Evolutionary conservation across 208 protist species (phyloP).

Genomic region (Trypanosomatidae sp.): DNA sequence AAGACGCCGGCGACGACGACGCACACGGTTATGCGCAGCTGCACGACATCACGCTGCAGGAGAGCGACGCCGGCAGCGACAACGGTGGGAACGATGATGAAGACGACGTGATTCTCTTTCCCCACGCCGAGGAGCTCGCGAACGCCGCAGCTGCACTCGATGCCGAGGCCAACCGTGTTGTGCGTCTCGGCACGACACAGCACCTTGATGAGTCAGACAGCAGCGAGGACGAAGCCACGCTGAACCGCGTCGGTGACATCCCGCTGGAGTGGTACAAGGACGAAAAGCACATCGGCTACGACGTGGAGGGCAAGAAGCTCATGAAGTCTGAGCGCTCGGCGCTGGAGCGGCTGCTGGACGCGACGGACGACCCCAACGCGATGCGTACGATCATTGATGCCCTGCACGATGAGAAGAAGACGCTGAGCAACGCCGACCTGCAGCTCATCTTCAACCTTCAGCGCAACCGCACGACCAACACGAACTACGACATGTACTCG

Average conservation of each 20-base stretch:
- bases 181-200: constrained; percentile 77
- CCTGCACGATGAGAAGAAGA: constrained; percentile 90
- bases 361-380: constrained; percentile 90
- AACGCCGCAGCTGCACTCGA: no score
- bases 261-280: constrained; percentile 96
- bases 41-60: constrained; percentile 81
- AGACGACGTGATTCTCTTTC: constrained; percentile 77
- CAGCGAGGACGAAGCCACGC: constrained; percentile 88
- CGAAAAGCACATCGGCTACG: constrained; percentile 93
- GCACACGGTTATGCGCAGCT: constrained; percentile 35
- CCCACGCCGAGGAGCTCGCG: constrained; percentile 69
- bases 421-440: constrained; percentile 88
- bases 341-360: constrained; percentile 90
- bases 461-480: constrained; percentile 89
- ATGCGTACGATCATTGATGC: no score
- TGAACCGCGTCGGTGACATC: constrained; percentile 94
- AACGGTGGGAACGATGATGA: constrained; percentile 43
- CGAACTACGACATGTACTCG: constrained; percentile 89
- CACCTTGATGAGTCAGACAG: constrained; percentile 85
- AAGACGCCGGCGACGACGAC: no score
- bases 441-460: constrained; percentile 94
- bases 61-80: constrained; percentile 36
- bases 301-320: constrained; percentile 90
- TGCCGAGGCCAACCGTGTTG: no score
- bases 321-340: constrained; percentile 87